These are phyloP conservation scores for Boletus vermiculosoides DNA, from an alignment of 768 basidiomycete species.

Conservation along the genomic window DNA sequence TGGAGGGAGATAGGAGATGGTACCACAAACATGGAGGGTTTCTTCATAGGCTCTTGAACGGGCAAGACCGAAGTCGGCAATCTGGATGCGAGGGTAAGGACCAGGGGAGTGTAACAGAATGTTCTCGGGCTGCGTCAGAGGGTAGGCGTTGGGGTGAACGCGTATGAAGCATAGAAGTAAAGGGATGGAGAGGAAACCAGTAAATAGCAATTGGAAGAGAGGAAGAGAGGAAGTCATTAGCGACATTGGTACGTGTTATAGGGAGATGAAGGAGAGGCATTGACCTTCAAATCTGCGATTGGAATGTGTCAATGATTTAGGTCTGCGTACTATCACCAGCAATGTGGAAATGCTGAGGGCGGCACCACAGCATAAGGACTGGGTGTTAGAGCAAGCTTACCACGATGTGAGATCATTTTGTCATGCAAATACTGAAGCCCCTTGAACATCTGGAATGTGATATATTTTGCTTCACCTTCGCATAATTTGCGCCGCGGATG, in stretches of 20 bases:
- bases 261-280: neutral
- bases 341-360: neutral
- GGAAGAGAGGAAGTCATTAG: neutral
- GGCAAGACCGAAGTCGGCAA: slow-evolving; percentile 87
- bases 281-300: slow-evolving; percentile 63
- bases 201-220: neutral
- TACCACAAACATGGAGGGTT: slow-evolving; percentile 86
- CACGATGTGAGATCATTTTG: slow-evolving; percentile 74
- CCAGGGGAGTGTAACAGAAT: slow-evolving; percentile 78
- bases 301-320: slow-evolving; percentile 1
- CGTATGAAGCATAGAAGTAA: neutral
- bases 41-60: slow-evolving; percentile 76
- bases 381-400: slow-evolving; percentile 36
- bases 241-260: neutral
- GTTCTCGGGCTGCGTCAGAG: slow-evolving; percentile 66
- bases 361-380: neutral
- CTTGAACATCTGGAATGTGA: slow-evolving; percentile 76
- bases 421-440: slow-evolving; percentile 71
- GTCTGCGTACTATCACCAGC: neutral
- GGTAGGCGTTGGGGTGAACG: neutral
- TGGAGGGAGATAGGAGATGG: slow-evolving; percentile 81
- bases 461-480: slow-evolving; percentile 82
- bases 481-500: slow-evolving; percentile 56
- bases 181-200: neutral
- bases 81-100: slow-evolving; percentile 78